Evolutionary conservation across 306 rosid species (phyloP).

Genomic region (Lupinus albus): DNA sequence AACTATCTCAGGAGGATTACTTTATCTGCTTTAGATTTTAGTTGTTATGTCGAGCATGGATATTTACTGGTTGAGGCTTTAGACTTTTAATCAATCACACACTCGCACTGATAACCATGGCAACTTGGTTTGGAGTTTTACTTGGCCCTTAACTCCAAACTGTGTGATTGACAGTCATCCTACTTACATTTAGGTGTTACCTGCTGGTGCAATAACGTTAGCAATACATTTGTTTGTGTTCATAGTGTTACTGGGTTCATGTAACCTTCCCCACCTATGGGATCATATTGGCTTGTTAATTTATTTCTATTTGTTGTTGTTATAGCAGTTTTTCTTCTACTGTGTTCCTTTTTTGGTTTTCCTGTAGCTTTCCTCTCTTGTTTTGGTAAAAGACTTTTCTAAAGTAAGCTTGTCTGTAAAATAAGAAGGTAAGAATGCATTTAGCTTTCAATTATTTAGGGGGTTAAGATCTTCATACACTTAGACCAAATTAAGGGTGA

Average conservation of each 20-base stretch:
- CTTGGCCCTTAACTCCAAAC: neutral
- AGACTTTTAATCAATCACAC: neutral
- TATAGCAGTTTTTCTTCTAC: neutral
- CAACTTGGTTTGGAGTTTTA: slow-evolving; percentile 15
- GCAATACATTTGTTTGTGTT: neutral
- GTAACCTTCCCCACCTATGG: neutral
- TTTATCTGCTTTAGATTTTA: slow-evolving; percentile 21
- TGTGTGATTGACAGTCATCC: slow-evolving; percentile 1
- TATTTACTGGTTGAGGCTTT: slow-evolving; percentile 24
- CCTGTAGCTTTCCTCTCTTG: slow-evolving; percentile 6
- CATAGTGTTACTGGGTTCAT: neutral
- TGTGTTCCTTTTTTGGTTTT: slow-evolving; percentile 6
- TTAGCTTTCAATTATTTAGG: neutral
- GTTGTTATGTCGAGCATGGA: slow-evolving; percentile 25
- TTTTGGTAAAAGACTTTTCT: neutral
- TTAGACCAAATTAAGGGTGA: too few species aligned
- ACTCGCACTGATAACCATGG: neutral
- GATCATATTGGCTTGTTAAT: neutral
- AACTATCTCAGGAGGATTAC: slow-evolving; percentile 11
- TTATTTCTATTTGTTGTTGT: neutral
- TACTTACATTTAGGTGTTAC: neutral
- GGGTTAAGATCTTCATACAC: neutral
- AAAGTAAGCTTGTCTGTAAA: neutral
- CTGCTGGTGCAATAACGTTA: slow-evolving; percentile 1
- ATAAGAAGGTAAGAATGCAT: neutral